Evolutionary conservation across 2,329 filamentous ascomycete genomes (phyloP), one percentile per base, ranked within the genome.

Genomic region (Dothistroma septosporum): DNA sequence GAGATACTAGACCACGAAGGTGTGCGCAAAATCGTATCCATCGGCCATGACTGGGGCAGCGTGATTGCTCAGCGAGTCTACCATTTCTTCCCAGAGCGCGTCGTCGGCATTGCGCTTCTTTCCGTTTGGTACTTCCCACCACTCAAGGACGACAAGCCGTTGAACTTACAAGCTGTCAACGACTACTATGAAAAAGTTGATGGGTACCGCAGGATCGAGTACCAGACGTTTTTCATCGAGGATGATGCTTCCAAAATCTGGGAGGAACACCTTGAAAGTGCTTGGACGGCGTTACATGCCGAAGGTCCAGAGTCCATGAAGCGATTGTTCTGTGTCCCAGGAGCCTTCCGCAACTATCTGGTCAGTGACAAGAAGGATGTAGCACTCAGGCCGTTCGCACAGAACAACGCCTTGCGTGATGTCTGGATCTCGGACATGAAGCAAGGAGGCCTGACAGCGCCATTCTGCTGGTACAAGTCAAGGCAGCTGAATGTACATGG

Each of bases 221-320:
- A 82, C 70, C 81, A 78, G 76, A 64, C 77, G 53, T 72, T 81
- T 21, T 77, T 81, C 64, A 71, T 70, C 2, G 71, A 57, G 8
- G 32, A 52, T 10, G 56, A 58, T 16, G 59, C 61, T 9, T 55
- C 61, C 11, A n/a, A 52, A n/a, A 35, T 63, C 28, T 61, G 58
- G 44, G n/a, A 55, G 14, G 14, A 46, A 4, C 47, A 74, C 1
- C 65, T 57, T 16, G 61, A 64, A 32, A 60, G 59, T 33, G 53
- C 58, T 16, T 65, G 59, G 61, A 53, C 59, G 16, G 63, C 58
- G 1, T 35, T 65, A 3, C 64, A 70, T 37, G 65, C 49, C 31
- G 53, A 61, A 19, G 48, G 53, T 5, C 55, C 60, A 5, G 57
- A 64, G 16, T 60, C 56, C 19, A 64, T 75, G 69, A 67, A 69